phyloP scores from a whole-genome alignment of 2,329 filamentous ascomycete species.

The Pestalotiopsis fici region DNA sequence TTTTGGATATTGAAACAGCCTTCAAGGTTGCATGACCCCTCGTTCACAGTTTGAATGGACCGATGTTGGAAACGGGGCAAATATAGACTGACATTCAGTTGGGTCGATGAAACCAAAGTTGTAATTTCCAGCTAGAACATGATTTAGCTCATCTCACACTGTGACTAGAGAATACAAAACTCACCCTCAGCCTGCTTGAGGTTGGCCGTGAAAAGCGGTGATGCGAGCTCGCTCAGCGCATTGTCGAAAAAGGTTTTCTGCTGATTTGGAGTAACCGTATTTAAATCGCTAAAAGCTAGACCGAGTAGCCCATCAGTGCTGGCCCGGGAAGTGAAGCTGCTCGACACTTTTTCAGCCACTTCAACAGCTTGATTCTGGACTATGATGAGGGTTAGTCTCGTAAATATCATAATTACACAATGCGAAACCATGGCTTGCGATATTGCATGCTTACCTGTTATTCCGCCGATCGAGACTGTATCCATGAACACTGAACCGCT shows the following conservation, averaged over 20 bases:
- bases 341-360: slow-evolving; percentile 39
- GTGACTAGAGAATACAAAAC: slow-evolving; percentile 23
- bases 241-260: slow-evolving; percentile 47
- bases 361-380: slow-evolving; percentile 43
- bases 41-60: no score
- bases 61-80: no score
- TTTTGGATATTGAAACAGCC: neutral
- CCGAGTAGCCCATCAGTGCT: slow-evolving; percentile 45
- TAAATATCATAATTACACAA: no score
- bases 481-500: slow-evolving; percentile 45
- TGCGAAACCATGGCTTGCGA: neutral
- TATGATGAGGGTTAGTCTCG: slow-evolving; percentile 13
- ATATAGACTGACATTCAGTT: slow-evolving; percentile 45
- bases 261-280: slow-evolving; percentile 38
- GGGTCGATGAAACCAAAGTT: slow-evolving; percentile 52
- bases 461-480: slow-evolving; percentile 40
- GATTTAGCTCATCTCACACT: slow-evolving; percentile 5
- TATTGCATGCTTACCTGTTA: slow-evolving; percentile 17
- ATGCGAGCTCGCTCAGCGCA: slow-evolving; percentile 26
- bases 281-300: slow-evolving; percentile 42
- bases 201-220: slow-evolving; percentile 57
- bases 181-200: slow-evolving; percentile 30
- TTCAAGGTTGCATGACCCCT: no score
- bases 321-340: slow-evolving; percentile 35
- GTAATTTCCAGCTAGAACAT: slow-evolving; percentile 30